Evolutionary conservation across 495 filamentous ascomycete genomes (phyloP).

Genomic region (Podospora sp.): DNA sequence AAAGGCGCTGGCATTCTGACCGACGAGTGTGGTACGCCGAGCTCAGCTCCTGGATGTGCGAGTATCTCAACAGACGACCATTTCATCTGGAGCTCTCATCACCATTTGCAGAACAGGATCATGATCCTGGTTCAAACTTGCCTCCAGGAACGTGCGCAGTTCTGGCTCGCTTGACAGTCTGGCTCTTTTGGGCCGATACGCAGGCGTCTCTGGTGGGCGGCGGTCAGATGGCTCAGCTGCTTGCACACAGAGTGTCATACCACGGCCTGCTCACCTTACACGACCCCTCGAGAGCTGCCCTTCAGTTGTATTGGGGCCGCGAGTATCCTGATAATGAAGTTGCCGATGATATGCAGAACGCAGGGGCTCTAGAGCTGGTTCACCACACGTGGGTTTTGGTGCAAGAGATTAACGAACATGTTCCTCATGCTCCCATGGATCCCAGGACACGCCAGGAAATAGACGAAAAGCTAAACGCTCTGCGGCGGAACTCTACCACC

Average conservation of each 20-base stretch:
- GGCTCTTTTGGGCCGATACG: conserved; percentile 36
- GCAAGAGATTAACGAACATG: conserved; percentile 34
- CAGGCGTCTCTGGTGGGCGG: conserved; percentile 34
- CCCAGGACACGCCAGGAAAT: conserved; percentile 18
- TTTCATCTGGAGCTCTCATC: conserved; percentile 17
- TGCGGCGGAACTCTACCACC: conserved; percentile 26
- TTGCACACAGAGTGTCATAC: conserved; percentile 10
- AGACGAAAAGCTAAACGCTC: conserved; percentile 20
- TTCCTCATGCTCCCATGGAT: neutral
- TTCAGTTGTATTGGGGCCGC: conserved; percentile 41
- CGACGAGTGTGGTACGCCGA: conserved; percentile 8
- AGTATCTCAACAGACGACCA: conserved; percentile 12
- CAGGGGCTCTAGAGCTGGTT: conserved; percentile 32
- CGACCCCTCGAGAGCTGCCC: conserved; percentile 23
- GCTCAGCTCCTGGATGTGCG: conserved; percentile 23
- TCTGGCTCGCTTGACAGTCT: conserved; percentile 31
- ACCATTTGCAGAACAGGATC: neutral
- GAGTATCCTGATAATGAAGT: conserved; percentile 52
- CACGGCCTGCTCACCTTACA: conserved; percentile 27
- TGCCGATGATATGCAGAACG: conserved; percentile 54
- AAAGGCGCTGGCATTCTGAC: conserved; percentile 13
- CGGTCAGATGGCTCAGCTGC: conserved; percentile 29
- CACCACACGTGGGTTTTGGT: conserved; percentile 46
- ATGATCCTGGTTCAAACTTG: neutral
- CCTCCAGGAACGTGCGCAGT: conserved; percentile 18